phyloP scores from a whole-genome alignment of 2,329 filamentous ascomycete species.

The Coniochaeta ligniaria region DNA sequence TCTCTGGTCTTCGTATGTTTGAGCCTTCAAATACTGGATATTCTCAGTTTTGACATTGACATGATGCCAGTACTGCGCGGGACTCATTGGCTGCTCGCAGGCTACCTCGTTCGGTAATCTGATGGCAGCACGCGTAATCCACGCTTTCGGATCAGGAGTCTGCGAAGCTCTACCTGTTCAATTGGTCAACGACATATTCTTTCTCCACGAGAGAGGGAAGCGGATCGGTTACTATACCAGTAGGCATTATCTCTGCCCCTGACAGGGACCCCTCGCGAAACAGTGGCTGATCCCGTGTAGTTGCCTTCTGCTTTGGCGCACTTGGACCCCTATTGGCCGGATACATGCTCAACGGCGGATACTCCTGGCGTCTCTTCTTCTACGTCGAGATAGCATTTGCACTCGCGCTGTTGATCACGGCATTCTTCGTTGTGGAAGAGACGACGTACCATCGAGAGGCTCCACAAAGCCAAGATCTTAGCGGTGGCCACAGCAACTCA shows the following conservation, averaged over 20 bases:
- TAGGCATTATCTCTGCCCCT: conserved; percentile 9
- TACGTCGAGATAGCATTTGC: conserved; percentile 51
- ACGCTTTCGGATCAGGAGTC: conserved; percentile 31
- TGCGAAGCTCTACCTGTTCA: conserved; percentile 38
- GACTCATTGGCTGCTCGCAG: conserved; percentile 29
- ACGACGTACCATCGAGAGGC: conserved; percentile 18
- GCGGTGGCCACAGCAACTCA: not conserved
- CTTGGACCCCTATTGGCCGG: conserved; percentile 51
- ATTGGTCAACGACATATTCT: conserved; percentile 38
- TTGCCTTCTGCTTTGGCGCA: conserved; percentile 47
- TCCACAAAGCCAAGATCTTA: not conserved
- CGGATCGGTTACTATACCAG: conserved; percentile 53
- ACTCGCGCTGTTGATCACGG: conserved; percentile 17
- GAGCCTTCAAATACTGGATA: not conserved
- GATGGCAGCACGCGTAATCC: conserved; percentile 31
- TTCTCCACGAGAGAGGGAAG: conserved; percentile 39
- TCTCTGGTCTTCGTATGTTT: conserved; percentile 26
- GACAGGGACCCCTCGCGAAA: not conserved
- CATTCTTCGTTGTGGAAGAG: conserved; percentile 26
- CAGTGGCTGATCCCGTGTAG: conserved; percentile 15
- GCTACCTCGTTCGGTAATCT: conserved; percentile 26
- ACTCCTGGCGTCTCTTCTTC: conserved; percentile 55
- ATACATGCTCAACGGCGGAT: conserved; percentile 52
- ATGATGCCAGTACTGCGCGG: conserved; percentile 26
- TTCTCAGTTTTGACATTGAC: not conserved